phyloP scores from a whole-genome alignment of 2,329 filamentous ascomycete species.

The Domatiomyces catenatus region DNA sequence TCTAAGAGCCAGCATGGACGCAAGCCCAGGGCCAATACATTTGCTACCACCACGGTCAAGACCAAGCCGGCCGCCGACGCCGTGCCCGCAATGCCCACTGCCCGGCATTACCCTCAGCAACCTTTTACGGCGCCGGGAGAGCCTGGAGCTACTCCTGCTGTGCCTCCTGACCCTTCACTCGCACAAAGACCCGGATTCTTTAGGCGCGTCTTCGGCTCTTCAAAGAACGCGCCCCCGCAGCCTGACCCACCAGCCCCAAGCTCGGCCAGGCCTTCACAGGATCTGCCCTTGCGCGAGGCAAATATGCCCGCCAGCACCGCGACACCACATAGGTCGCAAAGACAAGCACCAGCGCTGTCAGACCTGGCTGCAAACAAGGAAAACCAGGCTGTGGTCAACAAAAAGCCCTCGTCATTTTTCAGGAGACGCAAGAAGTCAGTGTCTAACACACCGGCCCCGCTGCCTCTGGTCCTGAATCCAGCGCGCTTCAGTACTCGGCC shows the following conservation, averaged over 20 bases:
- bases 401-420: conserved; percentile 92
- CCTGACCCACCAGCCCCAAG: conserved; percentile 6
- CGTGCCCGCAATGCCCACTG: conserved; percentile 9
- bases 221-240: conserved; percentile 34
- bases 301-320: conserved; percentile 9
- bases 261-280: conserved; percentile 5
- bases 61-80: conserved; percentile 15
- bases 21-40: conserved; percentile 26
- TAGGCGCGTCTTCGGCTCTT: conserved; percentile 72
- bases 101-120: conserved; percentile 11
- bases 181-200: conserved; percentile 63
- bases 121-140: conserved; percentile 34
- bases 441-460: conserved; percentile 49
- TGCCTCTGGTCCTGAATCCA: conserved; percentile 32
- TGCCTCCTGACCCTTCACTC: conserved; percentile 21
- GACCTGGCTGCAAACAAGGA: conserved; percentile 21
- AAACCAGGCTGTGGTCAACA: conserved; percentile 43
- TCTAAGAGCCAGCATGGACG: conserved; percentile 24
- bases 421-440: conserved; percentile 82
- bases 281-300: conserved; percentile 6
- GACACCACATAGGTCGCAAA: conserved; percentile 17
- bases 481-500: conserved; percentile 23
- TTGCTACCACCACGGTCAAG: conserved; percentile 23
- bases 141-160: conserved; percentile 39
- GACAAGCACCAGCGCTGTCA: conserved; percentile 17